Evolutionary conservation across 2,329 filamentous ascomycete genomes (phyloP), one percentile per base, ranked within the genome.

Genomic region (Atkinsonella texensis): DNA sequence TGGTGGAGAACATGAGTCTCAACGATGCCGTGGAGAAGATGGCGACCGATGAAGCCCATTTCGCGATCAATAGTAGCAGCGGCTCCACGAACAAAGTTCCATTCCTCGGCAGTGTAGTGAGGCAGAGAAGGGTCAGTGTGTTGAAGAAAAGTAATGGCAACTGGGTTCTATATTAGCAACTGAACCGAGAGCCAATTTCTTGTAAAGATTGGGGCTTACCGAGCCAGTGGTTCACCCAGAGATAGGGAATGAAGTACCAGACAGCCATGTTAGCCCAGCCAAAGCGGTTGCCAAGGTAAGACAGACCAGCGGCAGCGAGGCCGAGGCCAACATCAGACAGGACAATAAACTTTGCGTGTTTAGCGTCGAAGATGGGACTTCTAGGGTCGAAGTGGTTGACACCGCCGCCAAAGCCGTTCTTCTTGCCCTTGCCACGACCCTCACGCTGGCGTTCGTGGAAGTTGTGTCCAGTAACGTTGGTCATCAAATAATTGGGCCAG

Each of bases 171-270:
- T 15, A 44, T 68, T 62, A 62, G 63, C 11, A 10, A 35, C 3
- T 35, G 6, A 20, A 11, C n/a, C 15, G 23, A 45, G 15, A 11
- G 13, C 5, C 10, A 15, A 13, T 15, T 3, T 28, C 1, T 28
- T 8, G 28, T 4, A 28, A 46, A 31, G 9, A 20, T 11, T 5
- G 28, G 46, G 23, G 79, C 87, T 78, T 83, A 93, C 88, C 87
- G 52, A 97, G 85, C 91, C 91, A 97, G 81, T 96, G 89, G 80
- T 97, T 95, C 52, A 96, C 90, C 91, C 91, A 96, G 55, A 96
- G 77, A 69, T 97, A 98, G 39, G 93, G 93, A 53, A 94, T 65
- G 64, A 90, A 83, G 74, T 98, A 98, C 91, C 93, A 97, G 56
- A 98, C 85, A 54, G 87, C 73, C 67, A 97, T 75, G 75, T 96